Evolutionary conservation across 805 yeast genomes (phyloP).

Genomic region (Lachancea thermotolerans): DNA sequence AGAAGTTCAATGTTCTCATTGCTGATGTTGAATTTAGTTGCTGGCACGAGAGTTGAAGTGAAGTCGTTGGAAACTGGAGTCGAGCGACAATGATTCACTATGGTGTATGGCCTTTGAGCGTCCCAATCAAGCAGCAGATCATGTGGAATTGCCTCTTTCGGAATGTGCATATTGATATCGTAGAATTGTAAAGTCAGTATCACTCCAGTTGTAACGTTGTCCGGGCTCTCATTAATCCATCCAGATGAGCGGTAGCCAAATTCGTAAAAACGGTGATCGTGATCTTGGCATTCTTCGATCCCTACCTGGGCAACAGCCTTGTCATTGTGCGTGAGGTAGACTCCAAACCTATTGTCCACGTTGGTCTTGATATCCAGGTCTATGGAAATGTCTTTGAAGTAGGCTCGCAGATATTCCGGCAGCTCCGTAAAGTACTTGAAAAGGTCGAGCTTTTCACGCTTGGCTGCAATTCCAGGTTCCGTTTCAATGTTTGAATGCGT

Average conservation of each 20-base stretch:
- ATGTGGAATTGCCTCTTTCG: slow-evolving; percentile 18
- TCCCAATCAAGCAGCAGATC: slow-evolving; percentile 16
- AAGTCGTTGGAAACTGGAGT: slow-evolving; percentile 23
- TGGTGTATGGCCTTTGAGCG: slow-evolving; percentile 1
- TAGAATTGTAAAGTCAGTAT: slow-evolving; percentile 22
- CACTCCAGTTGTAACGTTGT: slow-evolving; percentile 23
- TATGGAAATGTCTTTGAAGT: slow-evolving; percentile 14
- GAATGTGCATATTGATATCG: slow-evolving; percentile 17
- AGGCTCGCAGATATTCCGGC: slow-evolving; percentile 17
- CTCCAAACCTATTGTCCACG: slow-evolving; percentile 26
- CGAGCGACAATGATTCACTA: slow-evolving; percentile 4
- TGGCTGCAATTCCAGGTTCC: slow-evolving; percentile 17
- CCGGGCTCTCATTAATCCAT: slow-evolving; percentile 28
- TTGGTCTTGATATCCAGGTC: slow-evolving; percentile 20
- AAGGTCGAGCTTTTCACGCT: slow-evolving; percentile 23
- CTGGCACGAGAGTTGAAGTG: slow-evolving; percentile 21
- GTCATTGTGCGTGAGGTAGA: slow-evolving; percentile 16
- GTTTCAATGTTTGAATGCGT: slow-evolving; percentile 26
- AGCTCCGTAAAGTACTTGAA: slow-evolving; percentile 30
- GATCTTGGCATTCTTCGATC: slow-evolving; percentile 20
- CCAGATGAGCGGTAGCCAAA: slow-evolving; percentile 18
- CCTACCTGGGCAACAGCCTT: slow-evolving; percentile 19
- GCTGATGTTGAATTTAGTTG: slow-evolving; percentile 24
- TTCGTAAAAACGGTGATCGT: slow-evolving; percentile 24
- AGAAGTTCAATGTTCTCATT: slow-evolving; percentile 28